Evolutionary conservation across 2,329 filamentous ascomycete genomes (phyloP), one percentile per base, ranked within the genome.

Genomic region (Fusarium illudens): DNA sequence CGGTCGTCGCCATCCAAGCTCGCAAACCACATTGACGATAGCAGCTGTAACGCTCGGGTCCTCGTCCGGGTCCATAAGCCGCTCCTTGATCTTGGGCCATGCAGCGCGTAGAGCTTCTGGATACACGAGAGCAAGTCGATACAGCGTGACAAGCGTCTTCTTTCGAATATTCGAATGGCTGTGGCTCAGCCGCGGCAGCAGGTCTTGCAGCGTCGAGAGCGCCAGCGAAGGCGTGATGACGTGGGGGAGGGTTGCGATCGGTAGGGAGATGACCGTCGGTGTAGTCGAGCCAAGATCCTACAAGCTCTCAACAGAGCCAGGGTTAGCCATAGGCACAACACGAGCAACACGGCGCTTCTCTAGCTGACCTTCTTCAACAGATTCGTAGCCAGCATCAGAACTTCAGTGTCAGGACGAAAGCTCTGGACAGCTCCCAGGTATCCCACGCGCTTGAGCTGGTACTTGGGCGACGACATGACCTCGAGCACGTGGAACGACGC

Each of bases 71-170:
- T 98, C 94, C 87, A 96, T 92, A 60, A 99, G 82, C 15, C 93
- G 88, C 74, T 98, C 96, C 79, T 97, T 97, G 73, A 99, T 96
- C 81, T 96, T 97, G 9, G 96, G 96, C 95, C 96, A 99, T 51
- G 94, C 94, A 19, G 94, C 90, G 48, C 94, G 87, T 56, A 99
- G 82, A 1, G 95, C 95, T 79, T 99, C 96, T 1, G 96, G 96
- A 74, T 97, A 98, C n/a, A 98, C 94, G 58, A 99, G 82, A 7
- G 96, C 95, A 66, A 98, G 86, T 64, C 96, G 88, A 79, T 98
- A 99, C 17, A 99, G 85, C 4, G 95, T 97, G 20, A 97, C 93
- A 37, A 98, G 91, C 0, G 95, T 94, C 84, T 99, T 99, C 82
- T 99, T 99, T 63, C 96, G 88, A 60, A 98, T 91, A 29, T 90